Conservation (phyloP, 1,284 basidiomycete species). For the Sporisorium exsertum region DNA sequence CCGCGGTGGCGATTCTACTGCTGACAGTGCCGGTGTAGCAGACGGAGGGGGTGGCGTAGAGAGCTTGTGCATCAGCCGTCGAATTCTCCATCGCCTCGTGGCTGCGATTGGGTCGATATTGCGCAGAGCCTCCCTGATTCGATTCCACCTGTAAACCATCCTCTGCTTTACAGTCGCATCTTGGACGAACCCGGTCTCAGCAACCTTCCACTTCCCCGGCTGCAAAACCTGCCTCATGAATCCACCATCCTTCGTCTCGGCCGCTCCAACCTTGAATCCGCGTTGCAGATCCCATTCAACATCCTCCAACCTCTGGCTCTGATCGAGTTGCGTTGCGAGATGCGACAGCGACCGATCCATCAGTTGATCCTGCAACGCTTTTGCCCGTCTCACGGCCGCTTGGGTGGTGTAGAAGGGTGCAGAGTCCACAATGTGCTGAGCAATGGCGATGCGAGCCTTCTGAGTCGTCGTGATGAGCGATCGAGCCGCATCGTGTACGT, state of each 20-base stretch:
- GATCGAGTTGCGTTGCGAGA: conserved; percentile 8
- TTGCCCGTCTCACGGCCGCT: neutral
- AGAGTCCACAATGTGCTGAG: conserved; percentile 6
- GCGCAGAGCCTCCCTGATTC: neutral
- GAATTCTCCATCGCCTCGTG: conserved; percentile 12
- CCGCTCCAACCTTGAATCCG: conserved; percentile 11
- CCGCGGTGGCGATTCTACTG: neutral
- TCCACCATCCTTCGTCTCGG: conserved; percentile 3
- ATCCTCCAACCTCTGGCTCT: neutral
- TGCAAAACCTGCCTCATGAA: conserved; percentile 3
- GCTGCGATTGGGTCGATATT: conserved; percentile 9
- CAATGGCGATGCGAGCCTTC: conserved; percentile 22
- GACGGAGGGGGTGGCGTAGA: neutral
- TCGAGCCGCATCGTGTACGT: neutral
- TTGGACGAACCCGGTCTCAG: neutral
- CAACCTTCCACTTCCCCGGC: neutral
- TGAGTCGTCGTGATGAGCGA: conserved; percentile 13
- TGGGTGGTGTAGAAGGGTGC: neutral
- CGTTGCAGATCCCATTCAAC: conserved; percentile 17
- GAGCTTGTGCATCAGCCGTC: conserved; percentile 12
- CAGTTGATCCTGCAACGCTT: conserved; percentile 17
- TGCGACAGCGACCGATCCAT: conserved; percentile 13
- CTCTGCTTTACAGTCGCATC: neutral
- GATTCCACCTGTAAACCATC: neutral
- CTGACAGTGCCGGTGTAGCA: neutral